Percentiles rank a stretch among this genome's conserved stretches.
phyloP scores from a whole-genome alignment of 2,329 filamentous ascomycete species.

The Xylaria sp. region DNA sequence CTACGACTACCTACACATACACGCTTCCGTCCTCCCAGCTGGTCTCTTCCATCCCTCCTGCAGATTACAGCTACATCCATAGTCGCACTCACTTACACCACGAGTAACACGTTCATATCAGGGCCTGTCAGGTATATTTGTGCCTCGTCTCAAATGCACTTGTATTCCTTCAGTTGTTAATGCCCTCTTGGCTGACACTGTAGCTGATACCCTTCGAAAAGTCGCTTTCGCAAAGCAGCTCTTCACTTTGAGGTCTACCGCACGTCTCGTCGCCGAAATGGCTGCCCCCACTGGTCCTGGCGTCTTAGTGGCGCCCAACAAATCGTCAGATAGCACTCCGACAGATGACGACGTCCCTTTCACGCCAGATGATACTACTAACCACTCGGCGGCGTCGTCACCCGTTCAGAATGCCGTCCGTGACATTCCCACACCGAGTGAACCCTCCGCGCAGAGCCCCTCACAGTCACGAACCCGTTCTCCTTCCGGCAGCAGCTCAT shows the following conservation, averaged over 20 bases:
- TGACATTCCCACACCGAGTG: slow-evolving; percentile 49
- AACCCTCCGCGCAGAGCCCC: slow-evolving; percentile 45
- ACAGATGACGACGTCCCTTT: slow-evolving; percentile 41
- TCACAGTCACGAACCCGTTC: slow-evolving; percentile 70
- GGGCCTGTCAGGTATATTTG: neutral
- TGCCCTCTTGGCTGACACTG: slow-evolving; percentile 37
- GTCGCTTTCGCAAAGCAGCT: slow-evolving; percentile 36
- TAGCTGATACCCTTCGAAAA: slow-evolving; percentile 37
- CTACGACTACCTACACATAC: neutral
- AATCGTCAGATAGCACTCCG: slow-evolving; percentile 36
- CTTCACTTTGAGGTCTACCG: slow-evolving; percentile 30
- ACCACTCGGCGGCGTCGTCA: slow-evolving; percentile 40
- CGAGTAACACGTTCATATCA: neutral
- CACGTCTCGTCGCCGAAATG: slow-evolving; percentile 40
- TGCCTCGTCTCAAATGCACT: neutral
- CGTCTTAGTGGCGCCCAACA: slow-evolving; percentile 32
- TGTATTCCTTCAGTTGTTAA: neutral
- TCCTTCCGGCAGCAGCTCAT: slow-evolving; percentile 77
- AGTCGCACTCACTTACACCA: neutral
- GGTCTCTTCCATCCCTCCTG: neutral
- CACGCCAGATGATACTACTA: slow-evolving; percentile 39
- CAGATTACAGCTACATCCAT: neutral
- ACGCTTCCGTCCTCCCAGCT: neutral
- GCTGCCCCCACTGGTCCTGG: slow-evolving; percentile 34
- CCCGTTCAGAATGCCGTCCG: slow-evolving; percentile 39